Conservation (phyloP, 495 filamentous ascomycete genomes). For the Tuber indicum region DNA sequence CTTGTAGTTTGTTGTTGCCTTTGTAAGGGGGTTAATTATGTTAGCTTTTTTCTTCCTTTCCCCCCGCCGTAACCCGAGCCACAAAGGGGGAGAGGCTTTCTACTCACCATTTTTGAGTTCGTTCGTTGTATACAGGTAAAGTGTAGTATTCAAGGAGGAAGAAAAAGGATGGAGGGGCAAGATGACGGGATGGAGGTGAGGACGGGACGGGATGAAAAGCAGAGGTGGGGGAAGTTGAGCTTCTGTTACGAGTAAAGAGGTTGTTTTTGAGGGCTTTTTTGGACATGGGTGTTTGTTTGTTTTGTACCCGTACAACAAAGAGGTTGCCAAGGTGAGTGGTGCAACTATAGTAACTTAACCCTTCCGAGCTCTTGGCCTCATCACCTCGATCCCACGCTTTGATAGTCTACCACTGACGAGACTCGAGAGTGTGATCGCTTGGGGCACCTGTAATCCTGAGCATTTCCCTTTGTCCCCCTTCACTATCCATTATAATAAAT, state of each 20-base stretch:
- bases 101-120: background rate
- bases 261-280: background rate
- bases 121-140: background rate
- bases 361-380: background rate
- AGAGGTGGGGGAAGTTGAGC: background rate
- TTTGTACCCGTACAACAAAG: background rate
- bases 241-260: background rate
- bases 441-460: background rate
- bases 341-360: background rate
- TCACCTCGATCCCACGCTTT: background rate
- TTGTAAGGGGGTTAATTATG: constrained; percentile 26
- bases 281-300: constrained; percentile 1
- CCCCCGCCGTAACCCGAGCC: background rate
- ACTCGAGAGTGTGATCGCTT: background rate
- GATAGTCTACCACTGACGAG: no score
- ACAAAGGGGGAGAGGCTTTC: background rate
- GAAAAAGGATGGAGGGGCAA: background rate
- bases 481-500: background rate
- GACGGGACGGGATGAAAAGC: background rate
- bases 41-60: background rate
- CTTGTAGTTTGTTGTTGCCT: constrained; percentile 99
- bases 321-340: constrained; percentile 3
- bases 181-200: background rate
- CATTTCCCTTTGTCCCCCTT: background rate
- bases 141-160: background rate